Base-by-base conservation (phyloP, 768 basidiomycete genomes). In the Infundibulicybe gibba region DNA sequence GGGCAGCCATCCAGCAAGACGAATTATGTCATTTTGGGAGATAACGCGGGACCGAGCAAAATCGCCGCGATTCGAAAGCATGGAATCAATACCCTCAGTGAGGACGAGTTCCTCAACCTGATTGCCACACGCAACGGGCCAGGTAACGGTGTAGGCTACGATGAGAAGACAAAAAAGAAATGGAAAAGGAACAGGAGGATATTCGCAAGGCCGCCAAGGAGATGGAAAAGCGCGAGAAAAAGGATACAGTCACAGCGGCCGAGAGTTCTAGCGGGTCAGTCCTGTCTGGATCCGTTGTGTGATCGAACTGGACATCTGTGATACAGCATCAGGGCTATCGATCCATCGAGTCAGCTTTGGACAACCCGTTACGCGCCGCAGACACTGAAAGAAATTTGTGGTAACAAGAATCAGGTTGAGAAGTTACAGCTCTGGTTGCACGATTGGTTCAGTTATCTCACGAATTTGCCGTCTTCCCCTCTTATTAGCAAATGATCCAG, bases 281-380 rank as follows among this genome's bases (percentile, higher is more conserved):
- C 3, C 31, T 31, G 42, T 40, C 25, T 3, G 9, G 14, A 11
- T 31, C 19, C 43, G 6, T 35, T 49, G 33, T 50, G 3, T 15
- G 30, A 39, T 6, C 5, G 6, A 25, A 8, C 44, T 32, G 20
- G 10, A 5, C 21, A 21, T 9, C 15, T 25, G 17, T 25, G n/a
- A 20, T 15, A 56, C 54, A 63, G 65, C 17, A 49, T 60, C 39
- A 71, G 71, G 58, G 32, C 48, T 25, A 44, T 66, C 1, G 75
- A 82, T 53, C 66, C 72, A 2, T 71, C 70, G 1, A 74, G 76
- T 2, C 92, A 95, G 61, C 73, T 98, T 1, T 98, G 97, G 97
- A 97, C 97, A 33, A 87, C 85, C 30, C 83, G 93, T 9, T 99
- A 99, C 61, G 95, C 97, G 0, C 97, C 97, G 1, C 81, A 85